Evolutionary conservation across 2,329 filamentous ascomycete species (phyloP).

Genomic region (Colletotrichum paranaense): DNA sequence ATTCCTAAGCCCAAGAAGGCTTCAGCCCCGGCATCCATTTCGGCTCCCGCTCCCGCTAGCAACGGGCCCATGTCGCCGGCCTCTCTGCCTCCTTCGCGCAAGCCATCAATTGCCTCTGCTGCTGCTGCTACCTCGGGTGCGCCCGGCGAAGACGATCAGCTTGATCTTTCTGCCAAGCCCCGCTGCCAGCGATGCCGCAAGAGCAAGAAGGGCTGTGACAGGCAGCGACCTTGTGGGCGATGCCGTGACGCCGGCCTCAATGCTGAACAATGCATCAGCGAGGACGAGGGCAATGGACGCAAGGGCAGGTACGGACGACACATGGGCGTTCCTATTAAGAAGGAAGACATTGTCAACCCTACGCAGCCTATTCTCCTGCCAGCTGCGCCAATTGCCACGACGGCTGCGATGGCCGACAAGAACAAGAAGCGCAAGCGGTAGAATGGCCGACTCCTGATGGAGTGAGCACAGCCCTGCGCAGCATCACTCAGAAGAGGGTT

Average conservation of each 20-base stretch:
- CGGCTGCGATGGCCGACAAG: slow-evolving; percentile 58
- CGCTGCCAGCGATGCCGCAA: slow-evolving; percentile 98
- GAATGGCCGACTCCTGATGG: neutral
- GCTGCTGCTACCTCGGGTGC: slow-evolving; percentile 57
- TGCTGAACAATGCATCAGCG: slow-evolving; percentile 93
- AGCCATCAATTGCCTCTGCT: slow-evolving; percentile 77
- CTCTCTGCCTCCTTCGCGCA: slow-evolving; percentile 79
- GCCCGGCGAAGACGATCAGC: slow-evolving; percentile 87
- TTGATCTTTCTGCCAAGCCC: slow-evolving; percentile 93
- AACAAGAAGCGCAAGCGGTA: slow-evolving; percentile 73
- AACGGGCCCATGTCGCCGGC: slow-evolving; percentile 68
- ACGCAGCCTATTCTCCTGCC: slow-evolving; percentile 52
- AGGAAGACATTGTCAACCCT: slow-evolving; percentile 59
- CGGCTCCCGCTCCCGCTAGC: slow-evolving; percentile 40
- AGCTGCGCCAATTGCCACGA: slow-evolving; percentile 55
- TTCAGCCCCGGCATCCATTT: slow-evolving; percentile 36
- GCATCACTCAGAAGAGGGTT: neutral
- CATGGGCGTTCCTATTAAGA: slow-evolving; percentile 75
- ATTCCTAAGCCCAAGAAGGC: slow-evolving; percentile 64
- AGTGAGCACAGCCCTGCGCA: neutral
- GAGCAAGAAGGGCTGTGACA: slow-evolving; percentile 99
- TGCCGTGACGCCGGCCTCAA: slow-evolving; percentile 97
- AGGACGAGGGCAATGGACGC: slow-evolving; percentile 96
- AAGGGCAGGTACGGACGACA: slow-evolving; percentile 89
- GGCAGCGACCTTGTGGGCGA: slow-evolving; percentile 92